phyloP scores from a whole-genome alignment of 176 grass and related monocot genomes.

The Oryza rufipogon region DNA sequence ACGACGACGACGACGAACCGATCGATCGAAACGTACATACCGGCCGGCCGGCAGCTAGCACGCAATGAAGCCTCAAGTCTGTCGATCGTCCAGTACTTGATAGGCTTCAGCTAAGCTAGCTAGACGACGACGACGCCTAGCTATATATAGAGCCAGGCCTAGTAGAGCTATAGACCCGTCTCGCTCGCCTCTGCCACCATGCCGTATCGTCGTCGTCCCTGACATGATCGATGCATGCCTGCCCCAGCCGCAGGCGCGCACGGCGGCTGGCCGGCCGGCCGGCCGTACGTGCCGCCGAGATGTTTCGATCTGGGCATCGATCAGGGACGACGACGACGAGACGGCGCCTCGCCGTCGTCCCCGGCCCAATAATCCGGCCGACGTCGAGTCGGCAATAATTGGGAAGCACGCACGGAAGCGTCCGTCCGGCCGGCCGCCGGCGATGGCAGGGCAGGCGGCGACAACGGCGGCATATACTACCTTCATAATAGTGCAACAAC shows the following conservation, averaged over 20 bases:
- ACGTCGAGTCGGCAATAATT: slow-evolving; percentile 15
- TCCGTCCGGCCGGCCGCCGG: no score
- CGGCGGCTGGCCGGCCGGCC: no score
- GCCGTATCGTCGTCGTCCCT: not conserved
- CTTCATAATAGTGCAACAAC: no score
- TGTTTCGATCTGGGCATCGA: not conserved
- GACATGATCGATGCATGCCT: slow-evolving; percentile 31
- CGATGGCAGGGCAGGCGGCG: not conserved
- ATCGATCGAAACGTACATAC: not conserved
- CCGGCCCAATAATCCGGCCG: no score
- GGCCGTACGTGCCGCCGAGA: not conserved
- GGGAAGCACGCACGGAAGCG: not conserved
- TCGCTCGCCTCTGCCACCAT: not conserved
- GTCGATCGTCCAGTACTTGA: not conserved
- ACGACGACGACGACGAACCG: not conserved
- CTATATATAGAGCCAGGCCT: not conserved
- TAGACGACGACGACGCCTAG: no score
- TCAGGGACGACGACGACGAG: not conserved
- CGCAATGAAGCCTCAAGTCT: slow-evolving; percentile 15
- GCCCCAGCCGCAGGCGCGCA: not conserved
- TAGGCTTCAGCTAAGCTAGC: not conserved
- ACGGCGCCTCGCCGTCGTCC: not conserved
- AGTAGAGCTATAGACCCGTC: not conserved
- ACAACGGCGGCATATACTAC: no score
- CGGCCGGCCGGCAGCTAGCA: not conserved